Evolutionary conservation across 1,284 basidiomycete genomes (phyloP), one percentile per base, ranked within the genome.

Genomic region (Violaceomyces palustris): DNA sequence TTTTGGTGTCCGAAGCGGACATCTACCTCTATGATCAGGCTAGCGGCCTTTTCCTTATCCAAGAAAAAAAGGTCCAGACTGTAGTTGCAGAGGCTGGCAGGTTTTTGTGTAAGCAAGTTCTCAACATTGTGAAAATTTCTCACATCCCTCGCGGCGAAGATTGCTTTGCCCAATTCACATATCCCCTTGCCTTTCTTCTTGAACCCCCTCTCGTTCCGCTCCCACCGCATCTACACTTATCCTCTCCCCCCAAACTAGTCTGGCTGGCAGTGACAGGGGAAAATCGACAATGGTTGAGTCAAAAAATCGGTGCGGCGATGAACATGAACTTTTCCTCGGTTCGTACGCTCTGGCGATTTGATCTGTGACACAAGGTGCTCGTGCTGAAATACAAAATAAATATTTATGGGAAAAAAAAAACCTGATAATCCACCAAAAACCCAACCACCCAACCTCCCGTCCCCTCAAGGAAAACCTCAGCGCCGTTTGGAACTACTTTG

Each of bases 401-500:
- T n/a, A n/a, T n/a, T n/a, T n/a, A n/a, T n/a, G n/a, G n/a, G n/a
- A n/a, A n/a, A n/a, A n/a, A n/a, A n/a, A n/a, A n/a, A n/a, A n/a
- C n/a, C n/a, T n/a, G n/a, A n/a, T n/a, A n/a, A n/a, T n/a, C n/a
- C n/a, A n/a, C n/a, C n/a, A n/a, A n/a, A n/a, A n/a, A n/a, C n/a
- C n/a, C n/a, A n/a, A n/a, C 18, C 18, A 18, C 19, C 6, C 15
- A 29, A 19, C n/a, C n/a, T n/a, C n/a, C n/a, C n/a, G n/a, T n/a
- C n/a, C n/a, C n/a, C n/a, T n/a, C n/a, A n/a, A n/a, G n/a, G 67
- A 70, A 18, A 60, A 69, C 33, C 58, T 73, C 28, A 87, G 89
- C 2, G 80, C 93, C 55, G 92, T 91, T 23, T 91, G 88, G 88
- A 90, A 88, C 54, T 74, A 68, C 50, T 73, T 66, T 36, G 80